Conservation (phyloP, 768 basidiomycete genomes). For the Royoungia palumana region DNA sequence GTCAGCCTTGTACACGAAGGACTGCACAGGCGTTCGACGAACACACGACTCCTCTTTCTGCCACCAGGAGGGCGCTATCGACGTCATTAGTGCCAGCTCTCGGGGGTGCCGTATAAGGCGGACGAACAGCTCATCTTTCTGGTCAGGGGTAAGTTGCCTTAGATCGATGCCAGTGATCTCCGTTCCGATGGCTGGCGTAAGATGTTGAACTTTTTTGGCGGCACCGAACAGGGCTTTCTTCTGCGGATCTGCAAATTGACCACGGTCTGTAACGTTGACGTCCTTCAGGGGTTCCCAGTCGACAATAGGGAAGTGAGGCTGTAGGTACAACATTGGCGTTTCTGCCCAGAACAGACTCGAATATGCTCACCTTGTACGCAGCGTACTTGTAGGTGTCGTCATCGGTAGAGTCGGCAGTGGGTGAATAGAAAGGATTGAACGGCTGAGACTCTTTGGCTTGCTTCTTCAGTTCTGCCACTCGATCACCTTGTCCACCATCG, state of each 20-base stretch:
- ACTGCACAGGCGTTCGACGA: slow-evolving; percentile 18
- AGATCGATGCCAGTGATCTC: slow-evolving; percentile 74
- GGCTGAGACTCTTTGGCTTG: slow-evolving; percentile 21
- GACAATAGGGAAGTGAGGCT: slow-evolving; percentile 65
- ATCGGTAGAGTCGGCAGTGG: slow-evolving; percentile 47
- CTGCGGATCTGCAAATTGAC: slow-evolving; percentile 60
- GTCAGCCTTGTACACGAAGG: background rate
- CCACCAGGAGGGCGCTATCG: slow-evolving; percentile 63
- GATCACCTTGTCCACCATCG: slow-evolving; percentile 18
- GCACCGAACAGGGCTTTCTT: slow-evolving; percentile 65
- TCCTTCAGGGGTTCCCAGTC: slow-evolving; percentile 63
- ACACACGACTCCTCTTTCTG: slow-evolving; percentile 78
- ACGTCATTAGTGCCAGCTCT: slow-evolving; percentile 6
- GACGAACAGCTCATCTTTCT: slow-evolving; percentile 78
- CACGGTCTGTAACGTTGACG: slow-evolving; percentile 62
- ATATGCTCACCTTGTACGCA: slow-evolving; percentile 51
- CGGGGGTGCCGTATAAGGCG: background rate
- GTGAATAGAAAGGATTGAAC: slow-evolving; percentile 70
- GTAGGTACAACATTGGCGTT: slow-evolving; percentile 1
- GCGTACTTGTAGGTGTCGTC: slow-evolving; percentile 53
- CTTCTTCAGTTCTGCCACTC: slow-evolving; percentile 24
- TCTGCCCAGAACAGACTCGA: background rate
- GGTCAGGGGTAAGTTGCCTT: slow-evolving; percentile 56
- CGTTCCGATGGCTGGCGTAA: slow-evolving; percentile 73
- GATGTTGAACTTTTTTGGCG: slow-evolving; percentile 61